These are phyloP conservation scores for Penicillium concentricum DNA, from an alignment of 2,329 filamentous ascomycete species.

Conservation along the genomic window DNA sequence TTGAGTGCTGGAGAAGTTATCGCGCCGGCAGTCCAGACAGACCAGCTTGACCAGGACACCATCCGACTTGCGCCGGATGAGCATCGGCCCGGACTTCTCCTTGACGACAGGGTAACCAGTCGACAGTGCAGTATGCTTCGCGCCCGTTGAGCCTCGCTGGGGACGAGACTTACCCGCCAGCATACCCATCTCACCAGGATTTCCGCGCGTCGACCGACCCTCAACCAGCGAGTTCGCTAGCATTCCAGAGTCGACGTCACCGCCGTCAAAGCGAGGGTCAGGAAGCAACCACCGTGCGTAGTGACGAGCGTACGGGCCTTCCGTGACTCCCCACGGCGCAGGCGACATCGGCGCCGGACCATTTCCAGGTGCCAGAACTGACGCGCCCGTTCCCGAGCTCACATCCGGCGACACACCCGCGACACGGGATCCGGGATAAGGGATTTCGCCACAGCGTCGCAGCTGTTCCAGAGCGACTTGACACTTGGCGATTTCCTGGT, in stretches of 20 bases:
- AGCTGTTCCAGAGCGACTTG: constrained; percentile 91
- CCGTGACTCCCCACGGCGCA: constrained; percentile 83
- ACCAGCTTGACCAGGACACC: constrained; percentile 85
- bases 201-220: constrained; percentile 77
- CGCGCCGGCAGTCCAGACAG: constrained; percentile 82
- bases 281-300: constrained; percentile 95
- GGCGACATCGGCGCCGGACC: constrained; percentile 72
- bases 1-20: constrained; percentile 93
- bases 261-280: constrained; percentile 80
- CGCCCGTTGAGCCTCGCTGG: constrained; percentile 58
- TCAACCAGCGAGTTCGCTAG: constrained; percentile 54
- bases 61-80: constrained; percentile 79
- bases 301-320: constrained; percentile 91
- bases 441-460: constrained; percentile 86
- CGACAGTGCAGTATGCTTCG: constrained; percentile 68
- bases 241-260: constrained; percentile 28
- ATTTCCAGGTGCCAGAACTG: constrained; percentile 61
- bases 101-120: constrained; percentile 71
- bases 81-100: constrained; percentile 77
- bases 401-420: constrained; percentile 62
- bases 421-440: constrained; percentile 72
- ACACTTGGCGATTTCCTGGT: constrained; percentile 94
- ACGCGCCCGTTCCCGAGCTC: constrained; percentile 70
- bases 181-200: constrained; percentile 56
- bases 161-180: constrained; percentile 57